Evolutionary conservation across 73 alveolate genomes (phyloP), one percentile per base, ranked within the genome.

Genomic region (Effrenium voratum): DNA sequence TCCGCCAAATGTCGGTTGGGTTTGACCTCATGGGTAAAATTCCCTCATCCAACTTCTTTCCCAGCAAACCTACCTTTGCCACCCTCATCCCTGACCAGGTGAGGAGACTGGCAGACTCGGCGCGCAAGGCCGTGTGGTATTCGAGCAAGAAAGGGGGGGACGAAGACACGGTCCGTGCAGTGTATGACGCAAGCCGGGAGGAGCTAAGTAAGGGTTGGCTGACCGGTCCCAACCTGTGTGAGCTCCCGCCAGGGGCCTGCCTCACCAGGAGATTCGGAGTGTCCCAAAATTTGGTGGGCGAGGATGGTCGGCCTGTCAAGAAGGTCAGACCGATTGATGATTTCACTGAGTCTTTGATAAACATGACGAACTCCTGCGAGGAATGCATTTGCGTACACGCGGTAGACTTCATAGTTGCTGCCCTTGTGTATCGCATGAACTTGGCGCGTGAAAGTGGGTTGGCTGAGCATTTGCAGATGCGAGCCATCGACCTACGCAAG

Each of bases 201-300:
- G 86, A 76, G 26, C 6, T 26, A 2, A 49, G 47, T 0, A 19
- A 22, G 49, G 92, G 92, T 10, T 81, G 92, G 92, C 46, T 81
- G 19, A 3, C 5, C 22, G 45, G 92, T 3, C 92, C 73, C 0
- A 3, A 41, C 0, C 40, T 46, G 0, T 32, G 19, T 28, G 49
- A 72, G 83, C 34, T 79, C 45, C 90, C 72, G 3, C 30, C n/a
- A 1, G 55, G 72, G 2, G 52, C 91, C 10, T 36, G 43, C 32
- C 46, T 80, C 30, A 80, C 91, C 34, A 45, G 72, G 6, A 16
- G 91, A 32, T 80, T 80, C n/a, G 91, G 91, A 2, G 91, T 80
- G 47, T 16, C 45, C 0, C 91, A 80, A 30, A 43, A 44, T 5
- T 1, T 30, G 47, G 46, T 70, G 28, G 13, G 13, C 32, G 46